Conservation (phyloP, 768 basidiomycete species). For the Mycena rosella region DNA sequence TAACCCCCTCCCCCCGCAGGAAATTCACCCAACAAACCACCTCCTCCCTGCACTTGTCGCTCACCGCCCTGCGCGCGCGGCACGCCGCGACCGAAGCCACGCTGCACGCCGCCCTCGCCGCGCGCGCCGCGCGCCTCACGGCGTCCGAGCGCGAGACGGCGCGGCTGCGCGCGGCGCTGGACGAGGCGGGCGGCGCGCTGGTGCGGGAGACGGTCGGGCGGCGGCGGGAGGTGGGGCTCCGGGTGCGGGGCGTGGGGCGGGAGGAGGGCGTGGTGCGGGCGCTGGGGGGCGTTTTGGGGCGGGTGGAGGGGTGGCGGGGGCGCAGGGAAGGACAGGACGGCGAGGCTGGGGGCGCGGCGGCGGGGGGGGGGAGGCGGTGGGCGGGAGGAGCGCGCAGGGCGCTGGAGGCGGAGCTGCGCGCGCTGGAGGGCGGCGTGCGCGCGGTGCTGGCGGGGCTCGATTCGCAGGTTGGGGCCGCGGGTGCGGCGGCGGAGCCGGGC, state of each 20-base stretch:
- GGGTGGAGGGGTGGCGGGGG: constrained; percentile 33
- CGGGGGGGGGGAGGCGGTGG: neutral
- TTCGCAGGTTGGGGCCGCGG: neutral
- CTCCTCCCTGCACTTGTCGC: constrained; percentile 71
- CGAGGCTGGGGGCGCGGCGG: constrained; percentile 3
- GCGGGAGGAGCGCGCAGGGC: constrained; percentile 19
- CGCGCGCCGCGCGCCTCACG: constrained; percentile 58
- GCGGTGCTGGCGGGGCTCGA: constrained; percentile 48
- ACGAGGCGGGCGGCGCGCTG: constrained; percentile 78
- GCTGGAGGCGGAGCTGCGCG: constrained; percentile 38
- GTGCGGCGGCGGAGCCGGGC: constrained; percentile 29
- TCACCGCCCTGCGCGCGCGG: constrained; percentile 69
- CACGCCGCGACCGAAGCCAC: constrained; percentile 74
- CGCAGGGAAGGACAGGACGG: too few species aligned
- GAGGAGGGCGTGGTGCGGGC: constrained; percentile 72
- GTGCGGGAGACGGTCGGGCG: constrained; percentile 80
- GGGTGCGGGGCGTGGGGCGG: constrained; percentile 72
- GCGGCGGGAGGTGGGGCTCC: constrained; percentile 74
- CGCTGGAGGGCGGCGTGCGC: constrained; percentile 37
- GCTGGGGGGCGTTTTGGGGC: constrained; percentile 68
- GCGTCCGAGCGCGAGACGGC: constrained; percentile 33
- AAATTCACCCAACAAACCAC: constrained; percentile 86
- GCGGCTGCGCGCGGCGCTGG: constrained; percentile 66
- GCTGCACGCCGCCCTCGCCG: constrained; percentile 40
- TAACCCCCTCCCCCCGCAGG: constrained; percentile 55